Percentiles rank a stretch among this genome's conserved stretches.
These are phyloP conservation scores for Colletotrichum trifolii DNA, from an alignment of 2,329 filamentous ascomycete species.

Conservation along the genomic window DNA sequence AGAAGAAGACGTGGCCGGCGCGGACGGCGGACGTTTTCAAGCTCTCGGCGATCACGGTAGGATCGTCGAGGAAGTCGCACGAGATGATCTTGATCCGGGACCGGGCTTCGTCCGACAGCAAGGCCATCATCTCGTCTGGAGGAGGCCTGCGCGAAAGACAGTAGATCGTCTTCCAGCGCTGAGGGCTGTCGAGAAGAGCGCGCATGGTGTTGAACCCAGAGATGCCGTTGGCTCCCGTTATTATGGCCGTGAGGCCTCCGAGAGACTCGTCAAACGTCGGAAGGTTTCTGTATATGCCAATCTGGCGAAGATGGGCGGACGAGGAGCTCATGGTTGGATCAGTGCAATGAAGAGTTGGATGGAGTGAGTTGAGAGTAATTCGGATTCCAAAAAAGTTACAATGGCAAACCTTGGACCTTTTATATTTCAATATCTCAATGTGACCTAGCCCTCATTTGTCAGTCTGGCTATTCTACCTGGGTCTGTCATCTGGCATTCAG, in stretches of 20 bases:
- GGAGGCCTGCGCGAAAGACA: constrained; percentile 10
- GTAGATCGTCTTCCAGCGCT: constrained; percentile 22
- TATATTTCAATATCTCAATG: neutral
- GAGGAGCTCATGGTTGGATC: constrained; percentile 5
- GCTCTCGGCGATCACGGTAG: constrained; percentile 2
- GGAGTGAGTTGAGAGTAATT: neutral
- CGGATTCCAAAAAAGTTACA: neutral
- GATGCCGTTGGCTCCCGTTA: constrained; percentile 27
- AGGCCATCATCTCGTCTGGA: neutral
- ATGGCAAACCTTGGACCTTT: neutral
- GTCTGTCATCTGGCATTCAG: neutral
- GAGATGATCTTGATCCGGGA: constrained; percentile 9
- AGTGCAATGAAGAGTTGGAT: neutral
- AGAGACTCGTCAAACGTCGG: constrained; percentile 10
- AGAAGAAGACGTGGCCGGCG: constrained; percentile 26
- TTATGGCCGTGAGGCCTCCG: constrained; percentile 8
- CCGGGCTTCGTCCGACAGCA: constrained; percentile 9
- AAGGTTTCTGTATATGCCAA: constrained; percentile 1
- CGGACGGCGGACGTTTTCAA: constrained; percentile 5
- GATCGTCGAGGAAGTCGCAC: constrained; percentile 13
- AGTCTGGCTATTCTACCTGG: neutral
- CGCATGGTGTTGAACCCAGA: constrained; percentile 20
- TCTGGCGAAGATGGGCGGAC: neutral
- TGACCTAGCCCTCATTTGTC: neutral
- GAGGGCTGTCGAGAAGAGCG: constrained; percentile 14